Conservation (phyloP, 768 basidiomycete species). For the Boletus sensibilis region DNA sequence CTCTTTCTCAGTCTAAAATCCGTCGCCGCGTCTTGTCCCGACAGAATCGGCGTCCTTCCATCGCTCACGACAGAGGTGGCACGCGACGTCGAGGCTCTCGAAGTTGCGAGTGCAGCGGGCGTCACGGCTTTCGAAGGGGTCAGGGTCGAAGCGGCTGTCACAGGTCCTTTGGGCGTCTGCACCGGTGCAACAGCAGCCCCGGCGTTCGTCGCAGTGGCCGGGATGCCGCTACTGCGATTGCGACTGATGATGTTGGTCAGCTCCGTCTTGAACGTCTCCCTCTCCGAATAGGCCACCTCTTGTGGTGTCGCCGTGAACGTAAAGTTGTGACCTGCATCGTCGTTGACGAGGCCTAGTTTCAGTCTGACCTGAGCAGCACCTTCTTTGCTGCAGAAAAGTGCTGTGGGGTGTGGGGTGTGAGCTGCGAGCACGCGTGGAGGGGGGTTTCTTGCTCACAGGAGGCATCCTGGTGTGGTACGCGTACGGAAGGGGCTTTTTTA, state of each 20-base stretch:
- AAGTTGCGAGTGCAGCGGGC: conserved; percentile 30
- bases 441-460: conserved; percentile 49
- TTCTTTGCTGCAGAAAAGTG: conserved; percentile 84
- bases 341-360: conserved; percentile 66
- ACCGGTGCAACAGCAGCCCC: conserved; percentile 20
- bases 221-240: conserved; percentile 49
- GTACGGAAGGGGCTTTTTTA: conserved; percentile 60
- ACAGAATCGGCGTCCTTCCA: conserved; percentile 51
- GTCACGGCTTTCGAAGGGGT: conserved; percentile 31
- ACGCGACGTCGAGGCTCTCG: conserved; percentile 55
- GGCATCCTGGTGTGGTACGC: conserved; percentile 58
- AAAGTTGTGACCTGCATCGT: conserved; percentile 80
- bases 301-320: conserved; percentile 66
- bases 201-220: conserved; percentile 9
- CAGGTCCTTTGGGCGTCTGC: conserved; percentile 25
- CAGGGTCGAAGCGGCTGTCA: conserved; percentile 13
- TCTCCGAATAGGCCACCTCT: conserved; percentile 61
- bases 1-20: conserved; percentile 77
- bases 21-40: conserved; percentile 55
- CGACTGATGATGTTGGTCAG: conserved; percentile 73
- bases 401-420: conserved; percentile 35
- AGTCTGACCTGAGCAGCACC: conserved; percentile 76
- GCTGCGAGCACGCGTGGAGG: conserved; percentile 2
- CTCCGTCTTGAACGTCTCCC: conserved; percentile 81
- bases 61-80: conserved; percentile 63